phyloP scores from a whole-genome alignment of 495 filamentous ascomycete genomes.

The Penicillium cosmopolitanum region DNA sequence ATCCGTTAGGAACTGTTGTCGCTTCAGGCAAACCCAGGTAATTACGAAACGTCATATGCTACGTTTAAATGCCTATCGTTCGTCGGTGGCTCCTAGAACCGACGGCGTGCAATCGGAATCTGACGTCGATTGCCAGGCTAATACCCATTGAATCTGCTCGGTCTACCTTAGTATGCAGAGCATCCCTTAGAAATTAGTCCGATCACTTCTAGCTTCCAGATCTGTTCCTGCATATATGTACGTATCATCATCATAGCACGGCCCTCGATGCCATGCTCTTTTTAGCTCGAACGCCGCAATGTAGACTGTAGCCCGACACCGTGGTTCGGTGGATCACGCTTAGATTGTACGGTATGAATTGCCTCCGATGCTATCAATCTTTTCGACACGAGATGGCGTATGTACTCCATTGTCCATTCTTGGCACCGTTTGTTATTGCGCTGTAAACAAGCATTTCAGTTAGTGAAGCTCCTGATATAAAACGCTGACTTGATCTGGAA shows the following conservation, averaged over 20 bases:
- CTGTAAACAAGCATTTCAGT: constrained; percentile 13
- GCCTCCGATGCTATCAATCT: constrained; percentile 29
- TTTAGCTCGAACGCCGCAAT: constrained; percentile 10
- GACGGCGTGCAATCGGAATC: background rate
- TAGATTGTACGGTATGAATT: constrained; percentile 36
- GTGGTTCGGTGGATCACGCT: constrained; percentile 38
- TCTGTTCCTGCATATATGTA: background rate
- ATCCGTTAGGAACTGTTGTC: too few species aligned
- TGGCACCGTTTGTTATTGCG: constrained; percentile 38
- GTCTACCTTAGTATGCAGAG: background rate
- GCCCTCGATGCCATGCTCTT: background rate
- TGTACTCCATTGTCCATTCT: constrained; percentile 44
- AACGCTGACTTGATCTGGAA: background rate
- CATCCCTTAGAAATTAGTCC: background rate
- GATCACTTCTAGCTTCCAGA: background rate
- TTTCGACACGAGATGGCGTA: constrained; percentile 31
- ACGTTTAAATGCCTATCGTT: background rate
- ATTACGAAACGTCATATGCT: background rate
- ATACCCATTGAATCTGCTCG: background rate
- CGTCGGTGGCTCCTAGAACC: background rate
- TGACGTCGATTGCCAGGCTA: background rate
- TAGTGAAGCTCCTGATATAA: background rate
- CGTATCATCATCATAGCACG: background rate
- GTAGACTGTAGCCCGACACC: constrained; percentile 30
- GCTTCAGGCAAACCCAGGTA: too few species aligned